A percentile compares a stretch with the other conserved stretches of the same genome.
These are phyloP conservation scores for Carex kokanica DNA, from an alignment of 176 grass and related monocot genomes.

Conservation along the genomic window DNA sequence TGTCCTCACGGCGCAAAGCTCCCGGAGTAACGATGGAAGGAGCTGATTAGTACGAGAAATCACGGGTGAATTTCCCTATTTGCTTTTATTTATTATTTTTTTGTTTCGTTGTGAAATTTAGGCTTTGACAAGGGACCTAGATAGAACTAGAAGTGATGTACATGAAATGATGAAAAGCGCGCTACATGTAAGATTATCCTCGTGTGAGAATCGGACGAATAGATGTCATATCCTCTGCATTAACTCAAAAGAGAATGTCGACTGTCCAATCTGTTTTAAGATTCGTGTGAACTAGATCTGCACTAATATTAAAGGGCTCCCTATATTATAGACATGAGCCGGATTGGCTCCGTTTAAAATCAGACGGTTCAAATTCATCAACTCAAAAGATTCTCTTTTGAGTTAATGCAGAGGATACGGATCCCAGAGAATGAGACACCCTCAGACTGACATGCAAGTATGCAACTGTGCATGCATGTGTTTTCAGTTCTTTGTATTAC, in stretches of 20 bases:
- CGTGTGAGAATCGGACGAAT: background rate
- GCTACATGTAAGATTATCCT: background rate
- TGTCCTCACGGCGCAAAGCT: background rate
- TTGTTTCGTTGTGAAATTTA: conserved; percentile 12
- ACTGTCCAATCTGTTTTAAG: too few relatives aligned
- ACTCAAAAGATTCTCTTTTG: too few relatives aligned
- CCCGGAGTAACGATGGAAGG: background rate
- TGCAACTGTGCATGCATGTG: background rate
- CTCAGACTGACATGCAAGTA: background rate
- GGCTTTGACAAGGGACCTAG: background rate
- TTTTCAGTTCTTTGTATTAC: too few relatives aligned
- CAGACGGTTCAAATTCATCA: too few relatives aligned
- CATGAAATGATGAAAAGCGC: background rate
- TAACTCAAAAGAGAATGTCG: too few relatives aligned
- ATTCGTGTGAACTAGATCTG: too few relatives aligned
- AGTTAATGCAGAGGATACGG: too few relatives aligned
- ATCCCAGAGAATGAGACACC: conserved; percentile 1
- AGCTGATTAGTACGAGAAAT: conserved; percentile 7
- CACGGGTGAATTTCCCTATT: conserved; percentile 18
- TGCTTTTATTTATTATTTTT: background rate
- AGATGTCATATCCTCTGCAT: too few relatives aligned
- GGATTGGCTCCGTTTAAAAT: too few relatives aligned
- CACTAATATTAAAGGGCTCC: too few relatives aligned
- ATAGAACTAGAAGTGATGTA: background rate
- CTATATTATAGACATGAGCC: too few relatives aligned